Evolutionary conservation across 805 yeast species (phyloP), one percentile per base, ranked within the genome.

Genomic region (Lipomyces spencermartinsiae): DNA sequence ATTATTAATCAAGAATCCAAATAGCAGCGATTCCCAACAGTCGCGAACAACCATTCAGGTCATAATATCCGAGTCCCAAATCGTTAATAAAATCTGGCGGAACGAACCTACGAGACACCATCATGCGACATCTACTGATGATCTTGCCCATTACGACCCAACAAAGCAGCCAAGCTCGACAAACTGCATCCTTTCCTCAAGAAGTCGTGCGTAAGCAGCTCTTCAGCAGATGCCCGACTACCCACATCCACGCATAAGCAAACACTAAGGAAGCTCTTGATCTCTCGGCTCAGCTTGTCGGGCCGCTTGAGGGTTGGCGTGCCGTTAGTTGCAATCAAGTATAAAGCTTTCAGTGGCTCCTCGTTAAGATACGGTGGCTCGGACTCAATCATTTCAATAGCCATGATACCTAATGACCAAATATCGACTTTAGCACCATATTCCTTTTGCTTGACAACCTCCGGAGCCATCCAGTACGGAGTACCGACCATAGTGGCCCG

Each of bases 181-280:
- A 86, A 80, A 33, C 79, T 77, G 60, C 88, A 86, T 8, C 87
- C 84, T 74, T 83, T 84, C 64, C 80, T 82, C 70, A 87, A 84
- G 74, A 90, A 90, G 58, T 84, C 82, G 76, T 93, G 97, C 67
- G 86, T 87, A 53, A 95, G 81, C 63, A 95, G 83, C 77, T 94
- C 98, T 74, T 90, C 93, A 5, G 98, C 92, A 19, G 89, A 85
- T 0, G 98, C 98, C 74, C 99, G 86, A 76, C 89, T 90, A 74
- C 90, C 86, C 56, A 93, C 97, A 78, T 96, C 98, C 49, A 94
- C 98, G 80, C 97, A 92, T 33, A 95, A 83, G 81, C 98, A 93
- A 70, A 93, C 92, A 62, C 93, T 88, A 77, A 95, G 83, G 77
- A 95, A 95, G 76, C 90, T 87, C 82, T 91, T 92, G 67, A 96